Evolutionary conservation across 495 filamentous ascomycete species (phyloP).

Genomic region (Peziza echinospora): DNA sequence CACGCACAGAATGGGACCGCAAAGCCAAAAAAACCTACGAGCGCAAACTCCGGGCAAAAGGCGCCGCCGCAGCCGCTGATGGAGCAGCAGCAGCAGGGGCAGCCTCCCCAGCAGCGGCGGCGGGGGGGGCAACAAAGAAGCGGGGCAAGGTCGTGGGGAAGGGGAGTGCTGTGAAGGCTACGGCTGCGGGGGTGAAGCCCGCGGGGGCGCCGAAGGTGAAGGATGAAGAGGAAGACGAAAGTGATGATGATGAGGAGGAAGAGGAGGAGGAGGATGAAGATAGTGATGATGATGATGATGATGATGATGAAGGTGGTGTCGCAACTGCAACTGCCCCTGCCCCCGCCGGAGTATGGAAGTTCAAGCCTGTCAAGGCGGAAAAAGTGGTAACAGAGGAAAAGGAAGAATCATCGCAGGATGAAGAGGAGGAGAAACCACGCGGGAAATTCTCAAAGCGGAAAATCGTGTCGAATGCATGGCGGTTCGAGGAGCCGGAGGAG

Average conservation of each 20-base stretch:
- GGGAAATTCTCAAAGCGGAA: conserved; percentile 13
- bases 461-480: conserved; percentile 15
- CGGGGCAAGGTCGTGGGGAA: conserved; percentile 13
- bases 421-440: conserved; percentile 19
- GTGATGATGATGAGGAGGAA: conserved; percentile 6
- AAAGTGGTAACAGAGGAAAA: conserved; percentile 20
- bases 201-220: too few species aligned
- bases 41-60: conserved; percentile 21
- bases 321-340: too few species aligned
- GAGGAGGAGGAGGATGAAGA: conserved; percentile 6
- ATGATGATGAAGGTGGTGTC: conserved; percentile 20
- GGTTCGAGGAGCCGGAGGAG: conserved; percentile 16
- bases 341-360: too few species aligned
- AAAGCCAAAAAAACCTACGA: conserved; percentile 20
- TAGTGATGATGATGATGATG: conserved; percentile 14
- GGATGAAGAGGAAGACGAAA: conserved; percentile 15
- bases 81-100: conserved; percentile 12
- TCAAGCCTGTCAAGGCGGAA: too few species aligned
- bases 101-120: conserved; percentile 2
- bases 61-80: conserved; percentile 9
- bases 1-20: conserved; percentile 28
- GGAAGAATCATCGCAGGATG: conserved; percentile 19
- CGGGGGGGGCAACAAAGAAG: conserved; percentile 11
- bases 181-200: conserved; percentile 15
- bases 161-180: conserved; percentile 20